Evolutionary conservation across 768 basidiomycete species (phyloP), one percentile per base, ranked within the genome.

Genomic region (Suillus hirtellus): DNA sequence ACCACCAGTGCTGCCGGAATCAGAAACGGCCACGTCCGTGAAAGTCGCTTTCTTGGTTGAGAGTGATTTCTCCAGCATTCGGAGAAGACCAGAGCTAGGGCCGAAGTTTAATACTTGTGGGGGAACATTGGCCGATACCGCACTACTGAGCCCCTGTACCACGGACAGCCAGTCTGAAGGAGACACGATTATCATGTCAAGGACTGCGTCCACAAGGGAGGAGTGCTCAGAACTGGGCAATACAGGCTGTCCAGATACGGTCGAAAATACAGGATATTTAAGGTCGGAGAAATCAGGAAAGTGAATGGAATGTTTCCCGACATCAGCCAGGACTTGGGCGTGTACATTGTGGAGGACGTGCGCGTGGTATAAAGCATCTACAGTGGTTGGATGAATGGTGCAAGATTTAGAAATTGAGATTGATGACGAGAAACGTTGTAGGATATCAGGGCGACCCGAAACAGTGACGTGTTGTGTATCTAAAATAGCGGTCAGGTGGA

Each of bases 311-410:
- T 83, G 80, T 15, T 71, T 72, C 2, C 47, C 59, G 24, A 83
- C 66, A 65, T 89, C 88, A 3, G 64, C 68, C 9, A 85, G 64
- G 42, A 89, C 75, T 34, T 75, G 71, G 27, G 74, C 68, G 4
- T 80, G 80, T 2, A 80, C 75, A 14, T 69, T 62, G 2, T 65
- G 43, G n/a, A 65, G 42, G 46, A 67, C 65, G 14, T 43, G 53
- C n/a, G 74, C 79, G 69, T 89, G 88, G 66, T 89, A 89, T 0
- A 87, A 77, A 0, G 82, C 76, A 55, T 81, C 76, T 46, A 88
- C 70, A 1, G 77, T 77, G 1, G 84, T 83, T 54, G 79, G 71
- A 63, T 80, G 81, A 0, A 81, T 72, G 1, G 74, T 65, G 24
- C 77, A 76, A 21, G 68, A 70, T 3, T 73, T 66, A 24, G 79